Evolutionary conservation across 2,329 filamentous ascomycete genomes (phyloP), one percentile per base, ranked within the genome.

Genomic region (Bisporella sp.): DNA sequence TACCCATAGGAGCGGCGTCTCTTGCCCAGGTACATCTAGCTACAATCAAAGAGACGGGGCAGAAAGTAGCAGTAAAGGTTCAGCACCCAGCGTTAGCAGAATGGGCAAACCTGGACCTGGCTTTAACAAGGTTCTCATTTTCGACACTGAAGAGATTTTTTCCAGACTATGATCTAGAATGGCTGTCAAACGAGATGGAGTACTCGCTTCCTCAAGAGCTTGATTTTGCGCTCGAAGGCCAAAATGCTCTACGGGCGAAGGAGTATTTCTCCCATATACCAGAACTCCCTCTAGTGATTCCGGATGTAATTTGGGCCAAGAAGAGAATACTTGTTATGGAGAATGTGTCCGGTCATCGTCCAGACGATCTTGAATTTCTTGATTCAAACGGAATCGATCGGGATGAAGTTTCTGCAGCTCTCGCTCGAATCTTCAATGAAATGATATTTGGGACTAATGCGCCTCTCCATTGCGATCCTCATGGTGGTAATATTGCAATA

Each of bases 381-480:
- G 93, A 97, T 67, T 73, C 77, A 5, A 87, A 95, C 65, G 79
- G 81, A 51, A 99, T 99, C 64, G 89, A 95, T 68, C 83, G 93
- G 21, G 93, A 97, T 64, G 92, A 97, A 68, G 93, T 99, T 5
- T 95, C 91, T 0, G 91, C 92, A 1, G 87, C 90, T 0, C 75
- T 99, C 4, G 86, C 93, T 0, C 83, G 85, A 52, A 89, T 99
- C 52, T 99, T 99, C 77, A 99, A 99, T 73, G 91, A 97, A 67
- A 99, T 99, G 93, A 96, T 99, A 59, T 99, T 99, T 59, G 91
- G 92, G 45, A 80, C 84, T 47, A 79, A 85, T 52, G 92, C 92
- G 0, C 90, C 93, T 0, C 73, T 99, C 39, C 93, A 99, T 71
- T 99, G 93, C 70, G 93, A 99, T 65, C 93, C 93, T 0, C 93